Base-by-base conservation (phyloP, 2,329 filamentous ascomycete species). In the Fusarium anguioides region DNA sequence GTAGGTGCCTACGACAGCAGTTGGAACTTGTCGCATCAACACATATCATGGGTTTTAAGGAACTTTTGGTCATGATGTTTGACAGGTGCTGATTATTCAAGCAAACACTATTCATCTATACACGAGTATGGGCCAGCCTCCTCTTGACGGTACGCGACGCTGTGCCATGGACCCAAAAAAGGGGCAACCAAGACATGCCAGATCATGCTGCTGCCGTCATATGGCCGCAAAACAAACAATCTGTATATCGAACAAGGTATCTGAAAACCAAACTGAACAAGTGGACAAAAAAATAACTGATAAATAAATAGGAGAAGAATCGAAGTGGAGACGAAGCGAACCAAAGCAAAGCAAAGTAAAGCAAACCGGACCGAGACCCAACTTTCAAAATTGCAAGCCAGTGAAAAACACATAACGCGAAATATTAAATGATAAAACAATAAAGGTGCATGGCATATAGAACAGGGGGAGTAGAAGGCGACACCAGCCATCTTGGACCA, bases 211-310 rank as follows among this genome's bases (percentile, higher is more conserved):
- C 64, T 71, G 53, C 68, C 71, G 60, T 66, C 54, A 59, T 61
- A 57, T 71, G 65, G 71, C 71, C 68, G 50, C 69, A 66, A 71
- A 74, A 64, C 72, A 68, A 69, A 61, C 72, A 78, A 73, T 79
- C 75, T 78, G 77, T 84, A 83, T 84, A 84, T 86, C 81, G 83
- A 86, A 86, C 84, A 86, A 86, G 84, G 84, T 86, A 86, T 86
- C 82, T 83, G 82, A 79, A 75, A 78, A 72, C 74, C 71, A 67
- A 68, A 45, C 52, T 26, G 70, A 65, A 65, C 55, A 72, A 67
- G 62, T 60, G 51, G 66, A 56, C 47, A 70, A 64, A 71, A 71
- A 35, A 51, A 42, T 37, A 68, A 57, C 64, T 35, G 40, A 65
- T 66, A 70, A 49, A 66, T 71, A 59, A 69, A 62, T 63, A 62